Conservation (phyloP, 148 eudicot species). For the Spergularia bocconei region DNA sequence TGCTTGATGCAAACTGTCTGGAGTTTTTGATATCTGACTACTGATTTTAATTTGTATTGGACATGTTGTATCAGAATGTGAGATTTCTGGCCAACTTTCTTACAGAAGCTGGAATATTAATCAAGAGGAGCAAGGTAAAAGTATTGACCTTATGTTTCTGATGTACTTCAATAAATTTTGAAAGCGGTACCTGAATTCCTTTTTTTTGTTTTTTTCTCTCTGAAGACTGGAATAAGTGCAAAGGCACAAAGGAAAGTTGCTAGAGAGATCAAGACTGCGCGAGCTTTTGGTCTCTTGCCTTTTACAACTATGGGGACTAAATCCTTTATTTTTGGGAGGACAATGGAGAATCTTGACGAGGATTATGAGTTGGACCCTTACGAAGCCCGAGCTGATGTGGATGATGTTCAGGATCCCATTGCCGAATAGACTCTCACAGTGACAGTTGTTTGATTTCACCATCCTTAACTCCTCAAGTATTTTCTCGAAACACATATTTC, state of each 20-base stretch:
- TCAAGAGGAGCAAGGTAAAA: constrained; percentile 85
- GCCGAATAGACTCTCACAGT: constrained; percentile 15
- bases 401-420: constrained; percentile 26
- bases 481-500: neutral
- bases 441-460: neutral
- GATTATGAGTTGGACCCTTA: constrained; percentile 49
- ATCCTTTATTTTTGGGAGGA: constrained; percentile 48
- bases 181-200: constrained; percentile 6
- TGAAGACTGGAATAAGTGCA: constrained; percentile 83
- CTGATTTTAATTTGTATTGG: neutral
- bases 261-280: constrained; percentile 92
- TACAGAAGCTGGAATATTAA: constrained; percentile 81
- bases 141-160: constrained; percentile 1
- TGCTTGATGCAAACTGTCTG: neutral
- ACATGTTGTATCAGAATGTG: constrained; percentile 40
- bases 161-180: neutral
- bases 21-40: neutral
- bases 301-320: constrained; percentile 91
- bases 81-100: constrained; percentile 88
- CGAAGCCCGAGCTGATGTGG: constrained; percentile 31
- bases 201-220: neutral
- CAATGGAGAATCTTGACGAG: constrained; percentile 61
- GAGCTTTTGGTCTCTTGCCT: constrained; percentile 86
- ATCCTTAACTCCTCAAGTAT: neutral
- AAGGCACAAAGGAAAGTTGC: constrained; percentile 95